phyloP scores from a whole-genome alignment of 257 asterid genomes.

The Ligustrum vulgare region DNA sequence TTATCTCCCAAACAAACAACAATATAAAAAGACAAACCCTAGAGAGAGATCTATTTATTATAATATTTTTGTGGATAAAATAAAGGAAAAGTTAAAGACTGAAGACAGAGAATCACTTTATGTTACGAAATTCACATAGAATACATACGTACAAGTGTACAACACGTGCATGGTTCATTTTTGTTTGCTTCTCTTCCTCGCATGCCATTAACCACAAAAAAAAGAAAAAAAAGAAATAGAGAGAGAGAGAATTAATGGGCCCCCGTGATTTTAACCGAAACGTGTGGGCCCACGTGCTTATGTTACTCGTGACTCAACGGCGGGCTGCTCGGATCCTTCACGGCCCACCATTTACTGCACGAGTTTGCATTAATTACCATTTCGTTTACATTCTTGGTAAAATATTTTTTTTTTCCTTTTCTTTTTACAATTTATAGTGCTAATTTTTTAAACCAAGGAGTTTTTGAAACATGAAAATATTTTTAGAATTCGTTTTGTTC shows the following conservation, averaged over 20 bases:
- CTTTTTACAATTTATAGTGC: too few species aligned
- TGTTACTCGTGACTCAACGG: slow-evolving; percentile 39
- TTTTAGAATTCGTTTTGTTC: too few species aligned
- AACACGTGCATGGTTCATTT: neutral
- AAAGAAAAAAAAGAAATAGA: too few species aligned
- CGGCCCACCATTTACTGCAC: slow-evolving; percentile 24
- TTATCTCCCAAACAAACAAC: neutral
- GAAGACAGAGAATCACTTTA: slow-evolving; percentile 45
- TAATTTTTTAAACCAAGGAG: too few species aligned
- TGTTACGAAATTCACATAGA: slow-evolving; percentile 1
- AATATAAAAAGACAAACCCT: neutral
- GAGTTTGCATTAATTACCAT: slow-evolving; percentile 8
- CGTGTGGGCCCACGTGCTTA: slow-evolving; percentile 30
- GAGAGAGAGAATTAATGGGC: slow-evolving; percentile 41
- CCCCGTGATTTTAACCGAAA: slow-evolving; percentile 40
- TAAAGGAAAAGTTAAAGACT: slow-evolving; percentile 11
- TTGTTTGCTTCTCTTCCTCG: neutral
- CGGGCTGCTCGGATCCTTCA: slow-evolving; percentile 20
- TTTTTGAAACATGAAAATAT: too few species aligned
- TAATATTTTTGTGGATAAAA: slow-evolving; percentile 8
- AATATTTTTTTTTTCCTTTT: neutral
- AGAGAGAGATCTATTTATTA: neutral
- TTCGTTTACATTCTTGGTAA: neutral
- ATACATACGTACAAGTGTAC: neutral
- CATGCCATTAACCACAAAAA: slow-evolving; percentile 23